Percentiles rank a stretch among this genome's conserved stretches.
These are phyloP conservation scores for Bullera alba DNA, from an alignment of 768 basidiomycete genomes.

Conservation along the genomic window DNA sequence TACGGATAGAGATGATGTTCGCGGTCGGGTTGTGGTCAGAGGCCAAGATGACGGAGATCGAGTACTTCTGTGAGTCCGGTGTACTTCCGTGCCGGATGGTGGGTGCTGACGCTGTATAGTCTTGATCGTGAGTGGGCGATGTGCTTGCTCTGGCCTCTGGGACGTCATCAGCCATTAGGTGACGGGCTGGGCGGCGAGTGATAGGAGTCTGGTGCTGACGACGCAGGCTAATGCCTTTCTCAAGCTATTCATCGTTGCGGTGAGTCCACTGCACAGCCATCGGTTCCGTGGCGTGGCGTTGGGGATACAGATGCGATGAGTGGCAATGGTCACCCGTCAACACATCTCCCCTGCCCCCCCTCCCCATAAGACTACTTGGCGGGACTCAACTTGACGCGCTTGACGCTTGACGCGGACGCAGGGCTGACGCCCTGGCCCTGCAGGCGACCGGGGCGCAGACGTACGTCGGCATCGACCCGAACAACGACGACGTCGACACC, in stretches of 20 bases:
- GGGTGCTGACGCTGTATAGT: slow-evolving; percentile 4
- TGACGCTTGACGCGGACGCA: no score
- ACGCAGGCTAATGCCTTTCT: slow-evolving; percentile 26
- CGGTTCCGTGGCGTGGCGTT: no score
- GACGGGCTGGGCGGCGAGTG: no score
- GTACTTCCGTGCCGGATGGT: background rate
- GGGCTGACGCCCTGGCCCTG: background rate
- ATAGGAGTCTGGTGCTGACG: no score
- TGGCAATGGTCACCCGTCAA: no score
- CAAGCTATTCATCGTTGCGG: slow-evolving; percentile 34
- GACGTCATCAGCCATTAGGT: no score
- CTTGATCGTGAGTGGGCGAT: slow-evolving; percentile 13
- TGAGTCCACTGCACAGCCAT: slow-evolving; percentile 13
- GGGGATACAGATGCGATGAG: no score
- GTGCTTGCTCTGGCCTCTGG: background rate
- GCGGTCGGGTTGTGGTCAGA: slow-evolving; percentile 18
- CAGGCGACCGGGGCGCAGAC: slow-evolving; percentile 26
- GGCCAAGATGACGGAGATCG: slow-evolving; percentile 9
- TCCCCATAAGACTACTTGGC: no score
- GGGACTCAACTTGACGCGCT: no score
- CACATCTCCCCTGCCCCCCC: no score
- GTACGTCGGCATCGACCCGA: slow-evolving; percentile 20
- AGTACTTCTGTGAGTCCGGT: slow-evolving; percentile 31
- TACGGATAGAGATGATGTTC: slow-evolving; percentile 12
- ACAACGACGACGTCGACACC: slow-evolving; percentile 16